Conservation (phyloP, 495 filamentous ascomycete genomes). For the Penicillium silybi region DNA sequence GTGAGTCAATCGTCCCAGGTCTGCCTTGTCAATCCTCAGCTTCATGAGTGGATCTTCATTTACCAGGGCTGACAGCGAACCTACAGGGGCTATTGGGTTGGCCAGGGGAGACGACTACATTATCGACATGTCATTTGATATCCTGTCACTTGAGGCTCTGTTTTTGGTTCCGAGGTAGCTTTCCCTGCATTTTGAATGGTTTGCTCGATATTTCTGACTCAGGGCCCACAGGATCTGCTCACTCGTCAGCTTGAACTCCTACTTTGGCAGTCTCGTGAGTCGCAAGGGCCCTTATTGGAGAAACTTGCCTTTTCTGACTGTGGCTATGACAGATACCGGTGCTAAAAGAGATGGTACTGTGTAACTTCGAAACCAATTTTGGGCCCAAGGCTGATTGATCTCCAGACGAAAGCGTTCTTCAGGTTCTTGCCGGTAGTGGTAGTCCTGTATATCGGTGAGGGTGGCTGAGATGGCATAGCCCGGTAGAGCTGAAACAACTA, state of each 20-base stretch:
- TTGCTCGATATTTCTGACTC: slow-evolving; percentile 6
- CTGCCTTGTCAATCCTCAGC: slow-evolving; percentile 8
- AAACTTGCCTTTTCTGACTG: background rate
- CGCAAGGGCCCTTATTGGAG: background rate
- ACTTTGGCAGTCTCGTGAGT: slow-evolving; percentile 75
- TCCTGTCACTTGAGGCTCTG: slow-evolving; percentile 82
- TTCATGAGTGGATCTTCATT: background rate
- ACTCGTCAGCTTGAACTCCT: slow-evolving; percentile 81
- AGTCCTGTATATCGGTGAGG: slow-evolving; percentile 68
- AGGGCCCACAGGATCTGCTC: slow-evolving; percentile 65
- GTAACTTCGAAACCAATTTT: background rate
- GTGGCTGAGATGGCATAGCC: slow-evolving; percentile 12
- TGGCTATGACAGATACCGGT: slow-evolving; percentile 59
- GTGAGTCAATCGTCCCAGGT: slow-evolving; percentile 49
- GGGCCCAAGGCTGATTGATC: slow-evolving; percentile 27
- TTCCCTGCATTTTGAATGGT: background rate
- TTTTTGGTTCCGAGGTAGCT: slow-evolving; percentile 76
- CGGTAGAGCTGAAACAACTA: slow-evolving; percentile 2
- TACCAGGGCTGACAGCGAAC: slow-evolving; percentile 6
- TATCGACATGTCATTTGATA: slow-evolving; percentile 78
- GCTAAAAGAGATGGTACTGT: slow-evolving; percentile 75
- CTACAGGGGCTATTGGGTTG: slow-evolving; percentile 68
- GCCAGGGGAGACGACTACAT: slow-evolving; percentile 54
- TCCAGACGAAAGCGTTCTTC: slow-evolving; percentile 79
- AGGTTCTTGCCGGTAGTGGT: slow-evolving; percentile 87